Percentiles rank a stretch among this genome's conserved stretches.
These are phyloP conservation scores for Xylaria grammica DNA, from an alignment of 495 filamentous ascomycete species.

Conservation along the genomic window DNA sequence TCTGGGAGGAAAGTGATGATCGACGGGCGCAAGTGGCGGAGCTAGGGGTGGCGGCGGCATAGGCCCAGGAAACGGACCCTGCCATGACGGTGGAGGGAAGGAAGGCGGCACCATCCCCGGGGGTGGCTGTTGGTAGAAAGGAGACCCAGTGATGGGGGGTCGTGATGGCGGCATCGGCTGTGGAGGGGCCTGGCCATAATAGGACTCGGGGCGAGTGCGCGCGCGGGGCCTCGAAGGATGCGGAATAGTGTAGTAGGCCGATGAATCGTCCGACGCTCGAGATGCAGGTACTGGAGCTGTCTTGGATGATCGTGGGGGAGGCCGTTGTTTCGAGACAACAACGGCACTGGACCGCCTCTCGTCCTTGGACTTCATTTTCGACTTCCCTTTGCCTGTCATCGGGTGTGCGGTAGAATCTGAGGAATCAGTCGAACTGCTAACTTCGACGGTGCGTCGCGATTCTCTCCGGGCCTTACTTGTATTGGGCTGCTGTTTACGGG, in stretches of 20 bases:
- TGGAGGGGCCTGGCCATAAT: conserved; percentile 40
- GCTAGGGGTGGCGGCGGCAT: conserved; percentile 27
- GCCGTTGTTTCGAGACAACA: conserved; percentile 31
- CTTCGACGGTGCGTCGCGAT: conserved; percentile 34
- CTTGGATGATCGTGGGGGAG: conserved; percentile 30
- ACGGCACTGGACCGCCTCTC: conserved; percentile 35
- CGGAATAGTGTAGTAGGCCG: conserved; percentile 47
- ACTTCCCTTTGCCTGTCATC: conserved; percentile 31
- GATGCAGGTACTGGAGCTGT: conserved; percentile 30
- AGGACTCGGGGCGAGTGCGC: conserved; percentile 46
- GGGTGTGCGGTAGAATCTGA: conserved; percentile 50
- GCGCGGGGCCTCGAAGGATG: conserved; percentile 44
- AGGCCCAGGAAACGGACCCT: conserved; percentile 16
- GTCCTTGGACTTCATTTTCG: conserved; percentile 29
- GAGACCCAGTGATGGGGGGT: conserved; percentile 38
- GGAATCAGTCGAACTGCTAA: conserved; percentile 25
- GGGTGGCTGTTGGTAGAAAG: conserved; percentile 32
- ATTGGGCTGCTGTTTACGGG: conserved; percentile 51
- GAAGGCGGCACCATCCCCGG: conserved; percentile 32
- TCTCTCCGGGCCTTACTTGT: conserved; percentile 49
- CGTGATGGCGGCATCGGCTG: conserved; percentile 36
- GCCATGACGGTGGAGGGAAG: conserved; percentile 26
- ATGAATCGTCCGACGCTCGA: conserved; percentile 41
- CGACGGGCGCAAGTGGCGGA: conserved; percentile 32
- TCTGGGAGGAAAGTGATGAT: conserved; percentile 33